A percentile compares a stretch with the other conserved stretches of the same genome.
These are phyloP conservation scores for Chalara sp. DNA, from an alignment of 2,329 filamentous ascomycete genomes.

Conservation along the genomic window DNA sequence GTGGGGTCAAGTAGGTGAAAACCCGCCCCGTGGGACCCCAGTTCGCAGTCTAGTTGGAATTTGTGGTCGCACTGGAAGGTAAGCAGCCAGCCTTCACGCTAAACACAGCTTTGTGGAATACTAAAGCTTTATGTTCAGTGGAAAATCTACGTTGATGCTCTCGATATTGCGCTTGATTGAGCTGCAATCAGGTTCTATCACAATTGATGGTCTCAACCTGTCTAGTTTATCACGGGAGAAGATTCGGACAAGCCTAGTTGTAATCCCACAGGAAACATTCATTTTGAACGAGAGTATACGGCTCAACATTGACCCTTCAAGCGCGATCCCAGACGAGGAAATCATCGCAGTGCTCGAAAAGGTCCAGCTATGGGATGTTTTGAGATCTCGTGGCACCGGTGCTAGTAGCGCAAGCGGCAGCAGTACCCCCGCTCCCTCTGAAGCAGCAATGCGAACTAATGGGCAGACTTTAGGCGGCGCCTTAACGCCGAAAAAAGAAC, in stretches of 20 bases:
- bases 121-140: slow-evolving; percentile 20
- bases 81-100: neutral
- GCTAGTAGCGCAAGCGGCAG: neutral
- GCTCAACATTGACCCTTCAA: slow-evolving; percentile 31
- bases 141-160: slow-evolving; percentile 40
- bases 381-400: slow-evolving; percentile 26
- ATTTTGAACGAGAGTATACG: slow-evolving; percentile 31
- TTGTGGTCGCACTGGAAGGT: slow-evolving; percentile 35
- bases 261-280: slow-evolving; percentile 36
- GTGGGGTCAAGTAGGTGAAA: too few relatives aligned
- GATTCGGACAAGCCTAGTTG: slow-evolving; percentile 34
- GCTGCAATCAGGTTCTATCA: slow-evolving; percentile 54
- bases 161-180: slow-evolving; percentile 62
- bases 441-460: slow-evolving; percentile 1
- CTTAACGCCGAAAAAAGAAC: slow-evolving; percentile 3
- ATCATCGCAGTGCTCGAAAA: slow-evolving; percentile 77
- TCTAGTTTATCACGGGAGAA: slow-evolving; percentile 30
- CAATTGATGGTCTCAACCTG: slow-evolving; percentile 35
- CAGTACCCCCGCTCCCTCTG: slow-evolving; percentile 1
- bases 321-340: slow-evolving; percentile 43
- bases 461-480: slow-evolving; percentile 1
- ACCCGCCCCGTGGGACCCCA: too few relatives aligned
- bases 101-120: slow-evolving; percentile 2
- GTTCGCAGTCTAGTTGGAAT: too few relatives aligned
- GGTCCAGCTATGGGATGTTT: slow-evolving; percentile 46